Evolutionary conservation across 2,329 filamentous ascomycete species (phyloP), one percentile per base, ranked within the genome.

Genomic region (Pseudogymnoascus sp.): DNA sequence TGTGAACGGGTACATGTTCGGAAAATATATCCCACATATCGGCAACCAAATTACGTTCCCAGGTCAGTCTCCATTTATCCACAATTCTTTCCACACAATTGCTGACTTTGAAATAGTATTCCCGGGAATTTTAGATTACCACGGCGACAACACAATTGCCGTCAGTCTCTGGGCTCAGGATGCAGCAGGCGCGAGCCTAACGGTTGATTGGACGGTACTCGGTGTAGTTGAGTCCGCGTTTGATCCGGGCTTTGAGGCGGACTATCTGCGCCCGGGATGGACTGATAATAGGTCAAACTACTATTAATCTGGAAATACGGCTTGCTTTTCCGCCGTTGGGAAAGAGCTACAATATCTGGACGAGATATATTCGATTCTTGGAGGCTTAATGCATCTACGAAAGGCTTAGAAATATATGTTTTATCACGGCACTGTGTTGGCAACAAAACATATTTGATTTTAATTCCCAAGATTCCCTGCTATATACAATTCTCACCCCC

Each of bases 1-100:
- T 62, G 79, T 87, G n/a, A 88, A 88, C 62, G 85, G 85, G 0
- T 88, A 87, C 68, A 84, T 87, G 69, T 87, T 85, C 66, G 84
- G 82, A 1, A 78, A 82, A 6, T 87, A 81, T 68, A 81, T 82
- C 64, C 83, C 84, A 0, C 79, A 82, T 60, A 84, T 88, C 40
- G 85, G 85, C 0, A 82, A 85, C 56, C 84, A 88, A 73, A 76
- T 81, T 14, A 75, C 78, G 14, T 88, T 84, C 68, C 84, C 85
- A 0, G 68, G 68, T 67, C 43, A 56, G 66, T 65, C 0, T 16
- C 24, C 31, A 10, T 26, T 38, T n/a, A 50, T 26, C 14, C 26
- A 6, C 24, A 3, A 14, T 53, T 31, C 3, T 37, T 4, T 40
- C 5, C 31, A 8, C 10, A 12, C 10, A 12, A 33, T 16, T 4